Evolutionary conservation across 192 early-diverging fungal species (phyloP), one percentile per base, ranked within the genome.

Genomic region (Powellomyces hirtus): DNA sequence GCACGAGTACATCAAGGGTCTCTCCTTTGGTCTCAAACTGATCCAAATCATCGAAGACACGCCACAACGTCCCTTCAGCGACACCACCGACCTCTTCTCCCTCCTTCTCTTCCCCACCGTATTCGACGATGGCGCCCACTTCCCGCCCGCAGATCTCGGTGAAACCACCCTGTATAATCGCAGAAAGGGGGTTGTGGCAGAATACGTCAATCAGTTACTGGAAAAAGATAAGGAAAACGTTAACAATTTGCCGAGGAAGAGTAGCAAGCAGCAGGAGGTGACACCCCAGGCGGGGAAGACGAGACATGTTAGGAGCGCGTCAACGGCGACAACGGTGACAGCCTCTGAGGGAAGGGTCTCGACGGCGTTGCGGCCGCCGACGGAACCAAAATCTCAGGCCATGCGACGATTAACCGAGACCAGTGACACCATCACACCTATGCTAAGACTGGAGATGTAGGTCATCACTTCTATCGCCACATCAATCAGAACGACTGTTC

Each of bases 91-190:
- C 0, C 56, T 88, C 16, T 71, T 89, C 51, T 75, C 82, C 35
- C 67, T 92, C 24, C 79, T 90, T 1, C 61, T 92, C 34, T 92
- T 90, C 70, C 90, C 90, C 4, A 92, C 89, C 0, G 83, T 89
- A 16, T 90, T 81, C 66, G 90, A 92, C 53, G n/a, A 44, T 4
- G 65, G 53, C 11, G 53, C 34, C 2, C 78, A 75, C 76, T 49
- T 79, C 0, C 68, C 68, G 20, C 38, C 58, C 11, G 5, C 33
- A 11, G 53, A 55, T 38, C 26, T 34, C 18, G 7, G n/a, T 14
- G 24, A 26, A 16, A 24, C 16, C 14, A n/a, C n/a, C n/a, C n/a
- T n/a, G n/a, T n/a, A n/a, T n/a, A 24, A 49, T 3, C 46, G 46
- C 16, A 3, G 46, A 14, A 49, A 49, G 16, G 53, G 36, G 3